Evolutionary conservation across 2,329 filamentous ascomycete species (phyloP).

Genomic region (Mycosphaerella sp.): DNA sequence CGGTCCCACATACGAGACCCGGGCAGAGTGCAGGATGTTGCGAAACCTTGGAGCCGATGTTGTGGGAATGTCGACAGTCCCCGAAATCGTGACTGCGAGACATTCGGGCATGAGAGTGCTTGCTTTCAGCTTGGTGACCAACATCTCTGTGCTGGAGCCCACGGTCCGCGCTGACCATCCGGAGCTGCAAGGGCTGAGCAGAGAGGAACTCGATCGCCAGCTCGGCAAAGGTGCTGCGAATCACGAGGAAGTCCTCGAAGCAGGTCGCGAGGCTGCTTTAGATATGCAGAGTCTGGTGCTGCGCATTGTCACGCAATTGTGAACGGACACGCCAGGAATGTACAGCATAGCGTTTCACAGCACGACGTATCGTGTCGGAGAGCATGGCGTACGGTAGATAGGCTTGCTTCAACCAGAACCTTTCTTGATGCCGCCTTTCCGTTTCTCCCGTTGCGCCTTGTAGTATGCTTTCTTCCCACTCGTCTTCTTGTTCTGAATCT

Average conservation of each 20-base stretch:
- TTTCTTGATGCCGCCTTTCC: slow-evolving; percentile 38
- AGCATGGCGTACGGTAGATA: slow-evolving; percentile 3
- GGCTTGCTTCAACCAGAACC: slow-evolving; percentile 25
- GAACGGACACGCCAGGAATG: slow-evolving; percentile 4
- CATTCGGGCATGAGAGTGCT: slow-evolving; percentile 59
- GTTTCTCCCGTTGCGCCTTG: slow-evolving; percentile 64
- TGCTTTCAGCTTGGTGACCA: slow-evolving; percentile 61
- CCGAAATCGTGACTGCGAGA: slow-evolving; percentile 60
- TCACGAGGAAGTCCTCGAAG: slow-evolving; percentile 60
- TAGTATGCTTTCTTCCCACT: slow-evolving; percentile 89
- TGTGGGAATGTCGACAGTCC: slow-evolving; percentile 66
- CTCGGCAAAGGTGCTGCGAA: slow-evolving; percentile 56
- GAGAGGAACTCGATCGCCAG: slow-evolving; percentile 48
- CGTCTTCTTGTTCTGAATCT: slow-evolving; percentile 73
- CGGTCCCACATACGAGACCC: slow-evolving; percentile 60
- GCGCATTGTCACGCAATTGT: slow-evolving; percentile 41
- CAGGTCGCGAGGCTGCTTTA: slow-evolving; percentile 53
- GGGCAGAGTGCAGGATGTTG: slow-evolving; percentile 60
- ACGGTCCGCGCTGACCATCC: slow-evolving; percentile 54
- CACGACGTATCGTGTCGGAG: background rate
- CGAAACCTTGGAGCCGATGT: slow-evolving; percentile 57
- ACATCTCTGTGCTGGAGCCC: slow-evolving; percentile 55
- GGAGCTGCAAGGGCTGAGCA: slow-evolving; percentile 46
- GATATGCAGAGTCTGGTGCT: slow-evolving; percentile 55
- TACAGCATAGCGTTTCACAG: slow-evolving; percentile 5